These are phyloP conservation scores for Camellia granthamiana DNA, from an alignment of 148 eudicot species.

Conservation along the genomic window DNA sequence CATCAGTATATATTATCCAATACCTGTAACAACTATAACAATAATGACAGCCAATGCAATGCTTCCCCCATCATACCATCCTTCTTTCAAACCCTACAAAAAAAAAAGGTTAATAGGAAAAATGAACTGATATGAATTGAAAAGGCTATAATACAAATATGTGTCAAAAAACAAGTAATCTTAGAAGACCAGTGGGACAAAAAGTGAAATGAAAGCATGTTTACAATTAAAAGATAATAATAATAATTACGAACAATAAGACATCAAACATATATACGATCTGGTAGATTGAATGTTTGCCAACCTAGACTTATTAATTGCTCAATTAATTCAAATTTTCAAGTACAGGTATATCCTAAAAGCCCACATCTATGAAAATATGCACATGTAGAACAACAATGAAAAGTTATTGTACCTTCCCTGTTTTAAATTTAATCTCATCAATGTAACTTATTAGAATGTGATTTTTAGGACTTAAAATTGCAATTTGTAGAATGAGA, in stretches of 20 bases:
- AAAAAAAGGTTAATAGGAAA: not conserved
- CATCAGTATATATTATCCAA: not conserved
- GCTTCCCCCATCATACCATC: conserved; percentile 99
- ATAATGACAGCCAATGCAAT: conserved; percentile 86
- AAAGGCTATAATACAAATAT: not conserved
- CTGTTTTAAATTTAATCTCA: not conserved
- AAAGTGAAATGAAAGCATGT: not conserved
- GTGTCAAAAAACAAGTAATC: not conserved
- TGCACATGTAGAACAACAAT: not conserved
- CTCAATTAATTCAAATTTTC: not conserved
- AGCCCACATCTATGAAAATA: not conserved
- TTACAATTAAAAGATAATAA: not conserved
- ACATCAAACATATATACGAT: not conserved
- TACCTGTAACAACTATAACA: conserved; percentile 91
- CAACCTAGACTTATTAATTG: not conserved
- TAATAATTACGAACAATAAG: not conserved
- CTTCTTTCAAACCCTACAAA: conserved; percentile 81
- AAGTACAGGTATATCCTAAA: not conserved
- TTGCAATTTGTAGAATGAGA: not conserved
- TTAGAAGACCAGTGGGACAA: not conserved
- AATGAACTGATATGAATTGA: not conserved
- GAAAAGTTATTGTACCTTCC: not conserved
- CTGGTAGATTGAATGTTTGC: not conserved
- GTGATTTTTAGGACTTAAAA: not conserved
- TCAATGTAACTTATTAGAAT: not conserved